Evolutionary conservation across 345 rosid genomes (phyloP).

Genomic region (Citrus glauca): DNA sequence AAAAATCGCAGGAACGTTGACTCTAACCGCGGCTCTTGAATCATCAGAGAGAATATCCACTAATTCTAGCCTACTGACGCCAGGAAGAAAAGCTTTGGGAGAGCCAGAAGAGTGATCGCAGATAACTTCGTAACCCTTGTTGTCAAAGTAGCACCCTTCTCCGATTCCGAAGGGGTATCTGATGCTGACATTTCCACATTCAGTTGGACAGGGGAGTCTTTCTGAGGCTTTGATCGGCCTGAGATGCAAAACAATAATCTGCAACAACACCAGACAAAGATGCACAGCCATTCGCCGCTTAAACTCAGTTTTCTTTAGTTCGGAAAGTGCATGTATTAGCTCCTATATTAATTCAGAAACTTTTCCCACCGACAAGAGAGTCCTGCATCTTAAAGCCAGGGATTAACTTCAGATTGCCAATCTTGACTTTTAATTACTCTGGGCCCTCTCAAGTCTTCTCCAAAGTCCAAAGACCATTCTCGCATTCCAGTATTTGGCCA

Average conservation of each 20-base stretch:
- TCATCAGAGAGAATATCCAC: background rate
- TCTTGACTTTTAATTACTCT: background rate
- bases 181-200: background rate
- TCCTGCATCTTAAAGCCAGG: background rate
- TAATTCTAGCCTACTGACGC: background rate
- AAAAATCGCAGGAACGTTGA: background rate
- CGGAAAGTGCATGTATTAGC: background rate
- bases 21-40: background rate
- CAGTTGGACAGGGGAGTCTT: background rate
- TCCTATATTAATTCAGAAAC: too few relatives aligned
- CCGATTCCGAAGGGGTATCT: background rate
- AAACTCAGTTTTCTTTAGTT: background rate
- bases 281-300: background rate
- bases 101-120: background rate
- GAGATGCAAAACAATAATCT: background rate
- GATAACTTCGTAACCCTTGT: background rate
- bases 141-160: background rate
- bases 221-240: background rate
- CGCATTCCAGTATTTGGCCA: too few relatives aligned
- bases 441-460: background rate
- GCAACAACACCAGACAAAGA: background rate
- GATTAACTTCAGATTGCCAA: background rate
- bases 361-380: background rate
- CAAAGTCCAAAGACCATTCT: too few relatives aligned
- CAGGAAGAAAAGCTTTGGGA: background rate